These are phyloP conservation scores for Jaltomata sinuosa DNA, from an alignment of 257 asterid genomes.

Conservation along the genomic window DNA sequence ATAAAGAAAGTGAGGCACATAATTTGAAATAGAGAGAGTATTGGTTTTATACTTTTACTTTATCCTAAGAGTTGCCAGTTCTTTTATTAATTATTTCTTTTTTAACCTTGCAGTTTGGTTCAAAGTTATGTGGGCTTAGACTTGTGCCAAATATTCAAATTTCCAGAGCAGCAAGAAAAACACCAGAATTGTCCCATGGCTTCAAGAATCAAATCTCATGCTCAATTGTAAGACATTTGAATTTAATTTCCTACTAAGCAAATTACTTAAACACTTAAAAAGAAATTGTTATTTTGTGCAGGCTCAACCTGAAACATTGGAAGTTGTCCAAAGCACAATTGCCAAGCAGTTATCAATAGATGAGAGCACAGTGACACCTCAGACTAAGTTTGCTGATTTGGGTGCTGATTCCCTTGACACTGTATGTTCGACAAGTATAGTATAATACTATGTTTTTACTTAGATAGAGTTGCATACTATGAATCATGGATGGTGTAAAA, in stretches of 20 bases:
- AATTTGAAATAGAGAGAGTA: too few relatives aligned
- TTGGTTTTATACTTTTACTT: too few relatives aligned
- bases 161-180: not conserved
- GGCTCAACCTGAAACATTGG: constrained; percentile 39
- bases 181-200: not conserved
- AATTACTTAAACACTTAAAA: not conserved
- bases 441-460: not conserved
- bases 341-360: constrained; percentile 44
- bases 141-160: not conserved
- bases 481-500: not conserved
- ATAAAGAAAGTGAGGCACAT: not conserved
- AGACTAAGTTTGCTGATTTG: constrained; percentile 39
- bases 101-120: not conserved
- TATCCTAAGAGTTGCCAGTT: not conserved
- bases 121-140: not conserved
- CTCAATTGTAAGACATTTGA: not conserved
- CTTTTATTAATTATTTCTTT: not conserved
- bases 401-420: constrained; percentile 62
- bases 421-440: constrained; percentile 3
- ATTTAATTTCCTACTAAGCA: not conserved
- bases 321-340: constrained; percentile 30
- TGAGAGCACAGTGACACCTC: constrained; percentile 22
- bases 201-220: not conserved
- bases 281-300: not conserved
- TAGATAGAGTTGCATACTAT: not conserved